Conservation (phyloP, 2,329 filamentous ascomycete species). For the Ustulina deusta region DNA sequence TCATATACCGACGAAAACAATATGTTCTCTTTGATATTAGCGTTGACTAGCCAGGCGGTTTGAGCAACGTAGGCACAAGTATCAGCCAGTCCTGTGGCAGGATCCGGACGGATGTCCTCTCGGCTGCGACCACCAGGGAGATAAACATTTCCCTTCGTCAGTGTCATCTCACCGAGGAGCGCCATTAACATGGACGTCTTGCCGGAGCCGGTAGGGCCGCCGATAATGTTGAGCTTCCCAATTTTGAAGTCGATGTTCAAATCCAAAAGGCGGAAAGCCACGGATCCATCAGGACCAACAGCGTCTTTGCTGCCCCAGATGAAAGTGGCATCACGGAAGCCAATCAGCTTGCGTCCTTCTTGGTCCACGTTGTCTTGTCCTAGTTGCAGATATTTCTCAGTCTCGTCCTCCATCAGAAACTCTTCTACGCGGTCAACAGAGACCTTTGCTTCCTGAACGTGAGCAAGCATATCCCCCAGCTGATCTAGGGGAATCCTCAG, state of each 20-base stretch:
- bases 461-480: slow-evolving; percentile 97
- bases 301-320: slow-evolving; percentile 83
- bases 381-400: slow-evolving; percentile 92
- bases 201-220: slow-evolving; percentile 91
- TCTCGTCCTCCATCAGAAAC: slow-evolving; percentile 93
- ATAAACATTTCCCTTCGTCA: slow-evolving; percentile 82
- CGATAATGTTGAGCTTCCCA: slow-evolving; percentile 90
- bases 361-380: slow-evolving; percentile 76
- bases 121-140: slow-evolving; percentile 87
- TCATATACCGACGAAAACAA: slow-evolving; percentile 86
- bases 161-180: slow-evolving; percentile 93
- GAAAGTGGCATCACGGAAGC: slow-evolving; percentile 85
- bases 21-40: slow-evolving; percentile 95
- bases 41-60: slow-evolving; percentile 96
- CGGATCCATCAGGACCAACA: slow-evolving; percentile 72
- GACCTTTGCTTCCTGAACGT: slow-evolving; percentile 97
- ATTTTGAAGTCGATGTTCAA: slow-evolving; percentile 85
- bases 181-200: slow-evolving; percentile 98
- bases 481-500: slow-evolving; percentile 94
- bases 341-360: slow-evolving; percentile 79
- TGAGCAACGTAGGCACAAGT: slow-evolving; percentile 97
- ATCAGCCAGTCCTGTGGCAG: slow-evolving; percentile 87
- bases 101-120: slow-evolving; percentile 84
- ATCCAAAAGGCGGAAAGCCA: slow-evolving; percentile 85
- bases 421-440: slow-evolving; percentile 97